Evolutionary conservation across 805 yeast genomes (phyloP).

Genomic region (Spathaspora arborariae): DNA sequence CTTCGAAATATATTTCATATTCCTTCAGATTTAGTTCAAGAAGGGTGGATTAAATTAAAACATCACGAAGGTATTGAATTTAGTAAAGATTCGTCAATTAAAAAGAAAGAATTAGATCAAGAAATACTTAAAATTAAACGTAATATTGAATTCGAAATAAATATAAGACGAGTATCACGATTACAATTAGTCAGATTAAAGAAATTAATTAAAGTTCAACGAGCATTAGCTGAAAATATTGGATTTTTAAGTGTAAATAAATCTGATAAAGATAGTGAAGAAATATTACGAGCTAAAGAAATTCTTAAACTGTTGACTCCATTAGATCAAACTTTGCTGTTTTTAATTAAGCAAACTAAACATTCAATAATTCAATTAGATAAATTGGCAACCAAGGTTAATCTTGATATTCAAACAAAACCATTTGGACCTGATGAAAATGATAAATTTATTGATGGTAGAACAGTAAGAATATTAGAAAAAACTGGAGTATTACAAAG

Average conservation of each 20-base stretch:
- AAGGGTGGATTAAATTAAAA: conserved; percentile 62
- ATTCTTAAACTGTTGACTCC: conserved; percentile 39
- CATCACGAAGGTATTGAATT: conserved; percentile 60
- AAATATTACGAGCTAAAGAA: conserved; percentile 12
- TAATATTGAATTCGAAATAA: conserved; percentile 41
- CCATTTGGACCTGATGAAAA: conserved; percentile 27
- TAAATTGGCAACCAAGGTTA: conserved; percentile 22
- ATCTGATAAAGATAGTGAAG: conserved; percentile 3
- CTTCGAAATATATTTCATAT: conserved; percentile 71
- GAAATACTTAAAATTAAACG: conserved; percentile 29
- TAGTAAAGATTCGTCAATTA: conserved; percentile 1
- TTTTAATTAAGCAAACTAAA: conserved; percentile 40
- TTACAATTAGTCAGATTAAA: conserved; percentile 36
- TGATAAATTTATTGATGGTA: conserved; percentile 39
- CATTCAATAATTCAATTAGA: conserved; percentile 29
- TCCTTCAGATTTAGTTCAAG: conserved; percentile 60
- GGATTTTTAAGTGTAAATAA: conserved; percentile 19
- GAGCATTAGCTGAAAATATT: conserved; percentile 27
- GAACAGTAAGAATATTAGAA: conserved; percentile 30
- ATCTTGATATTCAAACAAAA: conserved; percentile 19
- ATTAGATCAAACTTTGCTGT: conserved; percentile 44
- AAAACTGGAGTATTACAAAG: conserved; percentile 1
- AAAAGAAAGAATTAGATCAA: conserved; percentile 19
- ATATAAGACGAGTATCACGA: conserved; percentile 38
- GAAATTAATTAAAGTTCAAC: conserved; percentile 29